phyloP scores from a whole-genome alignment of 2,329 filamentous ascomycete species.

The Pseudogymnoascus sp. region DNA sequence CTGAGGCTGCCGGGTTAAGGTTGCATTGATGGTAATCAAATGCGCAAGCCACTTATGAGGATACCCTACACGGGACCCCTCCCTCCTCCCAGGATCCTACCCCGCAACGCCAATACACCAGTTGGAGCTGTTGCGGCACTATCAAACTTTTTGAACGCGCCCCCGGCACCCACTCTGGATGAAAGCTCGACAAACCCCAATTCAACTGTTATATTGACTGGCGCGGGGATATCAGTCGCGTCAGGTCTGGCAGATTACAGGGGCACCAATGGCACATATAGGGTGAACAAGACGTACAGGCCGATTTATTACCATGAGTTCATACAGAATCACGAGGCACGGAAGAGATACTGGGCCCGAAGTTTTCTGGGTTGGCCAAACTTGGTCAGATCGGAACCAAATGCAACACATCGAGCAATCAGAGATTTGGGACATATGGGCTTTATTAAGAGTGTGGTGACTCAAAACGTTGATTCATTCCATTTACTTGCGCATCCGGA shows the following conservation, averaged over 20 bases:
- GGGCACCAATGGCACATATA: constrained; percentile 83
- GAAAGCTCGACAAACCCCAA: constrained; percentile 33
- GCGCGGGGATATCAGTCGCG: constrained; percentile 87
- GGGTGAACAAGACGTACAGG: constrained; percentile 79
- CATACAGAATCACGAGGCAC: constrained; percentile 66
- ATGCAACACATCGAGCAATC: constrained; percentile 71
- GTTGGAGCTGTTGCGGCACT: constrained; percentile 72
- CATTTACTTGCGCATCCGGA: constrained; percentile 70
- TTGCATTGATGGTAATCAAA: constrained; percentile 29
- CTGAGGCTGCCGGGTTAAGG: not conserved
- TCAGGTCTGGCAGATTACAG: constrained; percentile 91
- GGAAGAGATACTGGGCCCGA: constrained; percentile 92
- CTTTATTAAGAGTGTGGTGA: constrained; percentile 69
- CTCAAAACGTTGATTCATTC: constrained; percentile 96
- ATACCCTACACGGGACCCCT: constrained; percentile 87
- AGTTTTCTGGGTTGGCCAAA: constrained; percentile 91
- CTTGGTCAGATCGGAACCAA: constrained; percentile 70
- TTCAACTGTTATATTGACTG: constrained; percentile 59
- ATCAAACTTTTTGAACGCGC: constrained; percentile 63
- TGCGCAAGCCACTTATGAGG: constrained; percentile 69
- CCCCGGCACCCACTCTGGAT: constrained; percentile 42
- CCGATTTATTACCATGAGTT: constrained; percentile 96
- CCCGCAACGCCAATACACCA: constrained; percentile 61
- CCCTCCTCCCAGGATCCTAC: constrained; percentile 67
- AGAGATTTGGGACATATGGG: constrained; percentile 64